Conservation (phyloP, 129 eudicot genomes). For the Scalesia atractyloides region DNA sequence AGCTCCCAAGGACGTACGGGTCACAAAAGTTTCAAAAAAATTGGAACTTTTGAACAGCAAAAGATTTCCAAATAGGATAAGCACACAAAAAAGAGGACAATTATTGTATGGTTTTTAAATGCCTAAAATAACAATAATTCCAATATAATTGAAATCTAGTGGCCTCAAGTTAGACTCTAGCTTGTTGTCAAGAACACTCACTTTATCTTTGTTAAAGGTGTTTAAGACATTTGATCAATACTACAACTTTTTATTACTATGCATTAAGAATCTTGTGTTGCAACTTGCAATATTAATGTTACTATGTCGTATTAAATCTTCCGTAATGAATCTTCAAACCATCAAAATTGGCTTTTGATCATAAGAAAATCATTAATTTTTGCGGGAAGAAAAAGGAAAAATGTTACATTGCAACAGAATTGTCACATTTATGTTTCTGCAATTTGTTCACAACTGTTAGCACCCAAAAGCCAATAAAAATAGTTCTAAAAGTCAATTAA, state of each 20-base stretch:
- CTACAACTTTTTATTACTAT: neutral
- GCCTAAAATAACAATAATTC: conserved; percentile 10
- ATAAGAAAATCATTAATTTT: neutral
- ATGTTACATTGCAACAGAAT: neutral
- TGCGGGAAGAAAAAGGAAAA: neutral
- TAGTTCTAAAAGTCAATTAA: neutral
- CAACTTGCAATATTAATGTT: neutral
- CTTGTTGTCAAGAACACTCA: neutral
- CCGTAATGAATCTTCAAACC: neutral
- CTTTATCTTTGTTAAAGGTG: conserved; percentile 8
- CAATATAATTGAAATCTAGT: neutral
- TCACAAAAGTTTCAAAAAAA: conserved; percentile 10
- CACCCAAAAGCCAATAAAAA: no score
- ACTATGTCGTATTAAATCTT: neutral
- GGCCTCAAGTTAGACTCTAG: neutral
- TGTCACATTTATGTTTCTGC: neutral
- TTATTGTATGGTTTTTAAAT: conserved; percentile 3
- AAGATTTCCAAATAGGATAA: conserved; percentile 8
- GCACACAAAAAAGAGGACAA: conserved; percentile 17
- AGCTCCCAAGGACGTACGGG: neutral
- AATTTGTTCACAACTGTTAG: neutral
- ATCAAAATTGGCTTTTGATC: neutral
- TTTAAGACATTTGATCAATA: neutral
- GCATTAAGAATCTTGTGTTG: neutral
- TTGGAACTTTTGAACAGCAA: neutral